phyloP scores from a whole-genome alignment of 2,329 filamentous ascomycete genomes.

The Emmonsiellopsis sp. region DNA sequence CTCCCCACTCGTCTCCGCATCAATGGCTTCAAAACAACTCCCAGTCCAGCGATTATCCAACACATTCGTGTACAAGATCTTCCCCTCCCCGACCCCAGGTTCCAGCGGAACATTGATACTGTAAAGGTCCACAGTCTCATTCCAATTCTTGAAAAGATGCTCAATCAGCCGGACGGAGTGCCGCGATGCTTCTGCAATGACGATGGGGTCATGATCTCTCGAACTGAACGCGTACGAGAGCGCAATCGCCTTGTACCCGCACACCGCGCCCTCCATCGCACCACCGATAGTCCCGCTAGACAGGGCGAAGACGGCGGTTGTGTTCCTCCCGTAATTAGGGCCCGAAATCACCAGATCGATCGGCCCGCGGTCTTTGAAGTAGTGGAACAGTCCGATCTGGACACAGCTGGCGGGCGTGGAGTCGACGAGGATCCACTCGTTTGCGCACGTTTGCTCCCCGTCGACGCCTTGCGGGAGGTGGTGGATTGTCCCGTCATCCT shows the following conservation, averaged over 20 bases:
- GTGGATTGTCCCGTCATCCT: conserved; percentile 61
- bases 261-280: conserved; percentile 68
- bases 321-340: conserved; percentile 77
- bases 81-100: conserved; percentile 60
- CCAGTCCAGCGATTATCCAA: conserved; percentile 90
- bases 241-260: conserved; percentile 63
- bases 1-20: conserved; percentile 52
- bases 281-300: conserved; percentile 70
- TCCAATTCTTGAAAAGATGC: conserved; percentile 68
- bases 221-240: conserved; percentile 86
- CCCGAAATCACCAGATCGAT: conserved; percentile 71
- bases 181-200: conserved; percentile 68
- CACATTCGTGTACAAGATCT: conserved; percentile 75
- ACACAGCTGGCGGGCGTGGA: conserved; percentile 74
- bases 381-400: conserved; percentile 73
- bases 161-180: conserved; percentile 72
- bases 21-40: conserved; percentile 76
- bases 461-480: conserved; percentile 45
- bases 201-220: conserved; percentile 68
- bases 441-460: conserved; percentile 42
- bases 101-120: conserved; percentile 83
- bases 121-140: conserved; percentile 69
- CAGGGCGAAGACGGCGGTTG: conserved; percentile 68
- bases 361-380: conserved; percentile 62
- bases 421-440: conserved; percentile 76